A percentile compares a stretch with the other conserved stretches of the same genome.
phyloP scores from a whole-genome alignment of 352 stramenopile species.

The Phytophthora sojae region DNA sequence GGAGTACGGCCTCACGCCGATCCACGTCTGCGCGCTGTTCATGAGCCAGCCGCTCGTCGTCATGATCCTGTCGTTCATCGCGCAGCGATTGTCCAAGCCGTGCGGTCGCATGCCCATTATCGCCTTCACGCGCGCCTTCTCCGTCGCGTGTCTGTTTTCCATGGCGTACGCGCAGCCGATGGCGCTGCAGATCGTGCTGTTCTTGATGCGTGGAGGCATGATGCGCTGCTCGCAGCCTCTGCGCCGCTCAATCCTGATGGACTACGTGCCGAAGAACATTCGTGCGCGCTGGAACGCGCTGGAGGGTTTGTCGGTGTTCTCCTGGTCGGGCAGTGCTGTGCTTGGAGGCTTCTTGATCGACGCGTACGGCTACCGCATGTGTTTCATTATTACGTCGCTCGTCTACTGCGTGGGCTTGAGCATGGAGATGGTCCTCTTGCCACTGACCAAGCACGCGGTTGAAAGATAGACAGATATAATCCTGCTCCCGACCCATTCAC shows the following conservation, averaged over 20 bases:
- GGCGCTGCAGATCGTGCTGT: slow-evolving; percentile 67
- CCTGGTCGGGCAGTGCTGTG: slow-evolving; percentile 82
- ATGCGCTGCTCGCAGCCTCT: slow-evolving; percentile 87
- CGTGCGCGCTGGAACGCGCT: slow-evolving; percentile 82
- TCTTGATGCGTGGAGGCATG: slow-evolving; percentile 81
- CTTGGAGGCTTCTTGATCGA: slow-evolving; percentile 82
- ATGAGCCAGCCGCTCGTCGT: slow-evolving; percentile 72
- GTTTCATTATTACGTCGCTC: slow-evolving; percentile 81
- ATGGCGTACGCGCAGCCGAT: slow-evolving; percentile 73
- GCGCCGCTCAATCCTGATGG: slow-evolving; percentile 81
- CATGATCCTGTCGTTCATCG: slow-evolving; percentile 67
- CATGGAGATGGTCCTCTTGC: slow-evolving; percentile 69
- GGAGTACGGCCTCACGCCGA: slow-evolving; percentile 78
- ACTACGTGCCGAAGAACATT: slow-evolving; percentile 78
- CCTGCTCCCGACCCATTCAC: slow-evolving; percentile 7
- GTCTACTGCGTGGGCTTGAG: slow-evolving; percentile 69
- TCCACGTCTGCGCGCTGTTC: slow-evolving; percentile 77
- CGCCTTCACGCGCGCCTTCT: slow-evolving; percentile 63
- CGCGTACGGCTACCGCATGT: slow-evolving; percentile 77
- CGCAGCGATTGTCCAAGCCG: slow-evolving; percentile 57
- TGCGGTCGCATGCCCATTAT: slow-evolving; percentile 81
- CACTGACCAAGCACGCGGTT: slow-evolving; percentile 65
- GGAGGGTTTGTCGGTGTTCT: slow-evolving; percentile 80
- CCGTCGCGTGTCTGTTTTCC: slow-evolving; percentile 65
- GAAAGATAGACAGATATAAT: slow-evolving; percentile 38